Evolutionary conservation across 1,139 yeast genomes (phyloP).

Genomic region (Yamadazyma songkhlaensis): DNA sequence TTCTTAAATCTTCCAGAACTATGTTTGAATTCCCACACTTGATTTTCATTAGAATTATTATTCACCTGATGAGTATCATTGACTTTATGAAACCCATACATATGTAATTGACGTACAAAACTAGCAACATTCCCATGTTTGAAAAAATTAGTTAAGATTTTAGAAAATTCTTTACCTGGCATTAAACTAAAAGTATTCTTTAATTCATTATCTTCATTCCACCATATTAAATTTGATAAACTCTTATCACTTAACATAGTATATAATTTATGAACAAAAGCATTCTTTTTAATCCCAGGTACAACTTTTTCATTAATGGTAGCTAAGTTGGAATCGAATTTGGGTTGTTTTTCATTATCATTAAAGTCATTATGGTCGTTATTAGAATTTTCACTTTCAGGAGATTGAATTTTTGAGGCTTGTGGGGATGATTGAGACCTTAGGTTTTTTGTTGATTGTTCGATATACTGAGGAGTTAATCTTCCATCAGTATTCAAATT

Average conservation of each 20-base stretch:
- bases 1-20: constrained; percentile 73
- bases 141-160: constrained; percentile 41
- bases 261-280: constrained; percentile 62
- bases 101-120: constrained; percentile 47
- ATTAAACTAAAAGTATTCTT: constrained; percentile 58
- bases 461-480: constrained; percentile 1
- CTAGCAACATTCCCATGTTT: constrained; percentile 48
- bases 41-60: constrained; percentile 16
- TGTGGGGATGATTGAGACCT: not conserved
- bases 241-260: constrained; percentile 56
- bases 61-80: constrained; percentile 27
- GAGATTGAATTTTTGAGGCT: not conserved
- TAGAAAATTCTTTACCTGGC: constrained; percentile 52
- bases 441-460: not conserved
- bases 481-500: not conserved
- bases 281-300: constrained; percentile 44
- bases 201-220: constrained; percentile 64
- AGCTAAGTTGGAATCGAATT: not conserved
- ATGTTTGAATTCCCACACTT: constrained; percentile 87
- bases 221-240: constrained; percentile 58
- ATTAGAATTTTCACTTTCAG: too few relatives aligned
- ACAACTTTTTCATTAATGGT: constrained; percentile 7
- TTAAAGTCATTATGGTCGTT: not conserved
- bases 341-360: not conserved
- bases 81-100: constrained; percentile 54